Conservation (phyloP, 805 yeast species). For the Blastobotrys terrestris region DNA sequence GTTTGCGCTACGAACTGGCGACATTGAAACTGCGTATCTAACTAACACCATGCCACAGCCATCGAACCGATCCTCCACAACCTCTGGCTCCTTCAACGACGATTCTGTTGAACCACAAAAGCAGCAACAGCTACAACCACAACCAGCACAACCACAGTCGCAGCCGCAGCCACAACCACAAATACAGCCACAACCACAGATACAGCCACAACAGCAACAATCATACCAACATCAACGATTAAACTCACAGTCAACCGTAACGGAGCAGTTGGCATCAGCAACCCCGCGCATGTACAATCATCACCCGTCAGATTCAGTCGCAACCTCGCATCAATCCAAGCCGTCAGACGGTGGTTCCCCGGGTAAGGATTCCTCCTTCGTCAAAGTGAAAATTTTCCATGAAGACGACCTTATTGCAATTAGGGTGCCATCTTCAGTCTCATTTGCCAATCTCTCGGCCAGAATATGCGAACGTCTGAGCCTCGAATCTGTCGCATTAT, state of each 20-base stretch:
- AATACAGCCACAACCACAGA: neutral
- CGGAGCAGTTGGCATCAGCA: neutral
- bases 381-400: conserved; percentile 35
- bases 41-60: conserved; percentile 32
- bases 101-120: conserved; percentile 1
- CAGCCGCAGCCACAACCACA: neutral
- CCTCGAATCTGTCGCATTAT: conserved; percentile 22
- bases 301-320: neutral
- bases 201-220: neutral
- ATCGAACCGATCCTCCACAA: conserved; percentile 11
- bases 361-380: conserved; percentile 1
- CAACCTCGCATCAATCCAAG: neutral
- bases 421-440: conserved; percentile 29
- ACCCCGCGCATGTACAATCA: neutral
- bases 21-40: conserved; percentile 40
- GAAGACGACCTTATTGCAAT: conserved; percentile 35
- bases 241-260: neutral
- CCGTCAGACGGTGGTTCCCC: neutral
- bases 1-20: conserved; percentile 63
- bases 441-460: conserved; percentile 26
- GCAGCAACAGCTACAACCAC: conserved; percentile 4
- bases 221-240: neutral
- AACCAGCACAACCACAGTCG: neutral
- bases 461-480: conserved; percentile 31
- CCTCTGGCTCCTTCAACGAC: neutral